Evolutionary conservation across 2,329 filamentous ascomycete species (phyloP).

Genomic region (Colletotrichum tropicicola): DNA sequence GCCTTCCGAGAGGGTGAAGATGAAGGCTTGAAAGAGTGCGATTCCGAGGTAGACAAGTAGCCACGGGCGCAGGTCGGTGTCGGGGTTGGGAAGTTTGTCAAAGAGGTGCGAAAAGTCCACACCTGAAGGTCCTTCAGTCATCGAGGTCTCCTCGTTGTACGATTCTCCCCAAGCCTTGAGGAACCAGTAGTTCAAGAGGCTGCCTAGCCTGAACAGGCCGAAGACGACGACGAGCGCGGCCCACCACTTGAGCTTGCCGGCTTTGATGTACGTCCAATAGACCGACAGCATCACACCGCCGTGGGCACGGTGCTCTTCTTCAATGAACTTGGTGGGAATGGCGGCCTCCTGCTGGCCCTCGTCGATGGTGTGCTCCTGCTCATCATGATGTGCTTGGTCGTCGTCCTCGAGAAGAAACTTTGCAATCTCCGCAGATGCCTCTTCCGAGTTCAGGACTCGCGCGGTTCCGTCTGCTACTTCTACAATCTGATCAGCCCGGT

Average conservation of each 20-base stretch:
- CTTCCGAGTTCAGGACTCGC: slow-evolving; percentile 54
- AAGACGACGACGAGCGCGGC: slow-evolving; percentile 69
- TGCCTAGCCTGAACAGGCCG: slow-evolving; percentile 68
- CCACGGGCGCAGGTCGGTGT: slow-evolving; percentile 77
- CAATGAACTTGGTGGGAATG: slow-evolving; percentile 78
- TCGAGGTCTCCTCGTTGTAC: slow-evolving; percentile 51
- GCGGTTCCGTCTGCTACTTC: slow-evolving; percentile 72
- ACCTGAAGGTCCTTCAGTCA: neutral
- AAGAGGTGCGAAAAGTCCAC: slow-evolving; percentile 43
- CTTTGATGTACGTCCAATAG: slow-evolving; percentile 87
- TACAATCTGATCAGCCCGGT: slow-evolving; percentile 78
- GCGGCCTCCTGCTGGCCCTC: slow-evolving; percentile 57
- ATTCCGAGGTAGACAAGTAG: slow-evolving; percentile 75
- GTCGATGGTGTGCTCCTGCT: slow-evolving; percentile 36
- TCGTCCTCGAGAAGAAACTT: slow-evolving; percentile 29
- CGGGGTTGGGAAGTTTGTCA: slow-evolving; percentile 70
- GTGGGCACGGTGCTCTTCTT: slow-evolving; percentile 78
- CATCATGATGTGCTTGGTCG: slow-evolving; percentile 41
- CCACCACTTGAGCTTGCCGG: slow-evolving; percentile 82
- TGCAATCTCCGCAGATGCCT: slow-evolving; percentile 46
- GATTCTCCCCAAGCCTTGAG: slow-evolving; percentile 88
- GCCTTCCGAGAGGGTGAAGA: slow-evolving; percentile 69
- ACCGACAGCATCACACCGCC: slow-evolving; percentile 80
- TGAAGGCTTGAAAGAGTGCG: slow-evolving; percentile 66
- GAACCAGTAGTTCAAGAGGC: slow-evolving; percentile 79